Base-by-base conservation (phyloP, 1,139 yeast genomes). In the Magnusiomyces fungicola region DNA sequence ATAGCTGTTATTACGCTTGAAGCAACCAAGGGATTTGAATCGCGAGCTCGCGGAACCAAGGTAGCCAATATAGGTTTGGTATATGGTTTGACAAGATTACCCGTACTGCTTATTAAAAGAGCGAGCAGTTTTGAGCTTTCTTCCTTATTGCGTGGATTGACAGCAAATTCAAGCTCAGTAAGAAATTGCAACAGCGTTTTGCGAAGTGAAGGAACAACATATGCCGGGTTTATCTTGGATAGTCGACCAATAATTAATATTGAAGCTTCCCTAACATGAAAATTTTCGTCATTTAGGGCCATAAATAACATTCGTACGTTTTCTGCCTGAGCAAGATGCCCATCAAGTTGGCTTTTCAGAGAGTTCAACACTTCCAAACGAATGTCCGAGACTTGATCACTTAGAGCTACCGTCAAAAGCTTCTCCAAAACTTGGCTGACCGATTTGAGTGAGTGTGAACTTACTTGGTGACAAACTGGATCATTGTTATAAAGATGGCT, bases 241-340 rank as follows among this genome's bases (percentile, higher is more conserved):
- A 94, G 69, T 51, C 97, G 75, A 1, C 98, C 97, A 52, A 92
- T 79, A 7, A 90, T 76, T 44, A 75, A 75, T 41, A 90, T 79
- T 0, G 96, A 84, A n/a, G 80, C 84, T 59, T 84, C 80, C 47
- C 96, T 76, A 22, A 92, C 87, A 12, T 79, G 79, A 63, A 92
- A 94, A 1, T 79, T 79, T 64, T 90, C 98, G 66, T 94, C 99
- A 62, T 94, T 87, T 50, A 92, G 71, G 0, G 96, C 94, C 73
- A 90, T 86, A 61, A 92, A 87, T 34, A 94, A 70, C 27, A 90
- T 68, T 50, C 89, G 74, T 22, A 90, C 94, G 61, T 89, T 90
- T 55, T 85, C 95, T 0, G 96, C 95, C 65, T 92, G 97, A 0
- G 97, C 87, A 43, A 94, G 69, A 60, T 92, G 98, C 0, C 96